A percentile compares a stretch with the other conserved stretches of the same genome.
Conservation (phyloP, 805 yeast genomes). For the Metschnikowia vanudenii region DNA sequence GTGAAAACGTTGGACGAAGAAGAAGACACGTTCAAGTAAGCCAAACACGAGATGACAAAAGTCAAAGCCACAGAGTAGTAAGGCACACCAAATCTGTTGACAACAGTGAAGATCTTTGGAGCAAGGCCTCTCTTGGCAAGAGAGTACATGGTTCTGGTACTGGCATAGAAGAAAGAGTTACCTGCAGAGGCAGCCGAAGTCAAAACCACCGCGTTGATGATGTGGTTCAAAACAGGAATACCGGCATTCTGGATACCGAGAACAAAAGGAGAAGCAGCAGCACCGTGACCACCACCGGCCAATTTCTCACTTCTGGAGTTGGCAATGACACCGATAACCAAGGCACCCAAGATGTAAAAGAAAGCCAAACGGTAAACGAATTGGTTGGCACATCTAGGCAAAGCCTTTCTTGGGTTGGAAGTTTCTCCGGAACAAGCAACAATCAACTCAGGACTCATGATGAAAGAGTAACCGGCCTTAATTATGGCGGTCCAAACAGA, state of each 20-base stretch:
- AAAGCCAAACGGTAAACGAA: slow-evolving; percentile 51
- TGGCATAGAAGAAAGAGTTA: slow-evolving; percentile 22
- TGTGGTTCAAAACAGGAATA: slow-evolving; percentile 66
- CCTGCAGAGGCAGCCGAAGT: slow-evolving; percentile 52
- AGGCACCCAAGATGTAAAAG: slow-evolving; percentile 40
- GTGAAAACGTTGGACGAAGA: slow-evolving; percentile 54
- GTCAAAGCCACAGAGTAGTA: slow-evolving; percentile 32
- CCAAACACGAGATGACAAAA: slow-evolving; percentile 42
- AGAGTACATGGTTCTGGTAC: slow-evolving; percentile 21
- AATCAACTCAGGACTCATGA: slow-evolving; percentile 50
- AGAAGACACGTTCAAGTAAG: slow-evolving; percentile 55
- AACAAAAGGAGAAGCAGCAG: slow-evolving; percentile 76
- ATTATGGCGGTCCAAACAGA: slow-evolving; percentile 27
- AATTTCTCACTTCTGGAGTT: slow-evolving; percentile 27
- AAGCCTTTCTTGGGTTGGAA: slow-evolving; percentile 54
- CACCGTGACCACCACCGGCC: slow-evolving; percentile 32
- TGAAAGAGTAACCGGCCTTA: slow-evolving; percentile 29
- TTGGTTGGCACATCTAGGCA: slow-evolving; percentile 61
- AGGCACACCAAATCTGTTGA: slow-evolving; percentile 47
- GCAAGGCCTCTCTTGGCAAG: slow-evolving; percentile 20
- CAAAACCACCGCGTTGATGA: slow-evolving; percentile 75
- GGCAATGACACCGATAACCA: slow-evolving; percentile 41
- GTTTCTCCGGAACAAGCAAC: slow-evolving; percentile 59
- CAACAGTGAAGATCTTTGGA: slow-evolving; percentile 17
- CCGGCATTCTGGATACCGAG: slow-evolving; percentile 73